phyloP scores from a whole-genome alignment of 306 rosid species.

The Malus asiatica region DNA sequence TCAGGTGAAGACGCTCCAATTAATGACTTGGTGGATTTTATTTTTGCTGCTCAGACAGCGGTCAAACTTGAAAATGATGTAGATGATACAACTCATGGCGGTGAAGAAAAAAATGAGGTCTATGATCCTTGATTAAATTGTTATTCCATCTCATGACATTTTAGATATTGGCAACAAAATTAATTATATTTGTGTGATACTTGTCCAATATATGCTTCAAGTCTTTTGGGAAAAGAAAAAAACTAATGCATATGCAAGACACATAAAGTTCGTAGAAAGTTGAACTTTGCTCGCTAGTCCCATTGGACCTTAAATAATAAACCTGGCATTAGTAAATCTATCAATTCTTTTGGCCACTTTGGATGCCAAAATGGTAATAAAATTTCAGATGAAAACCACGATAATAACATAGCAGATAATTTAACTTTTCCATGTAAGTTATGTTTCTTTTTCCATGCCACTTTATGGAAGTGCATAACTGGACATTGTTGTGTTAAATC shows the following conservation, averaged over 20 bases:
- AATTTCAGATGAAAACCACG: background rate
- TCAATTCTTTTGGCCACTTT: background rate
- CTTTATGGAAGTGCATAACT: background rate
- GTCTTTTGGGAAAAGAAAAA: background rate
- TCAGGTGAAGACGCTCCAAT: conserved; percentile 67
- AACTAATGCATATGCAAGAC: background rate
- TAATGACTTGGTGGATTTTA: conserved; percentile 73
- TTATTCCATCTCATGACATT: conserved; percentile 1
- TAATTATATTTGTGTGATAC: background rate
- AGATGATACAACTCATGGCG: conserved; percentile 29
- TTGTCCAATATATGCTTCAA: background rate
- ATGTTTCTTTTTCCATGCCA: background rate
- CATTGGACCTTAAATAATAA: background rate
- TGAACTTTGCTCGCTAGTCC: background rate
- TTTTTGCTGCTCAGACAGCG: conserved; percentile 77
- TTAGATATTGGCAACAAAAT: background rate
- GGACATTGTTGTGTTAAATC: background rate
- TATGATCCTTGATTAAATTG: background rate
- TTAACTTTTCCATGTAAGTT: background rate
- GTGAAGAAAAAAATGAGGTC: conserved; percentile 56
- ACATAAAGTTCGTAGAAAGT: background rate
- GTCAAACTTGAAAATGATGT: conserved; percentile 47
- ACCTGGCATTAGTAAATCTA: background rate
- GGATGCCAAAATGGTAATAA: background rate
- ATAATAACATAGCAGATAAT: background rate